Conservation (phyloP, 306 rosid genomes). For the Sicyos baderoa region DNA sequence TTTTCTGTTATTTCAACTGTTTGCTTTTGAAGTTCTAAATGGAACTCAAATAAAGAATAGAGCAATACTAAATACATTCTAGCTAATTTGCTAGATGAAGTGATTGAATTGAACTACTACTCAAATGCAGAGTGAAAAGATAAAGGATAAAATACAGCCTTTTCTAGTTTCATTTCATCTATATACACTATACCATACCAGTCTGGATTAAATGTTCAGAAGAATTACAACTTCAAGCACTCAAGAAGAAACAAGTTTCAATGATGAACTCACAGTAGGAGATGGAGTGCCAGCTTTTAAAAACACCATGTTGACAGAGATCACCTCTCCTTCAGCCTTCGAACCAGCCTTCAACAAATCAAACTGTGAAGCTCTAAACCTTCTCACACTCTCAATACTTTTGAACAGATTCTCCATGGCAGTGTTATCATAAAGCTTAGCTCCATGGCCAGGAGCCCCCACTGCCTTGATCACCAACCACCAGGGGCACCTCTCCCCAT, state of each 20-base stretch:
- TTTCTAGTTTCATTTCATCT: too few species aligned
- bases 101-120: background rate
- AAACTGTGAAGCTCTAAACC: conserved; percentile 74
- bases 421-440: conserved; percentile 81
- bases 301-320: conserved; percentile 74
- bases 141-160: too few species aligned
- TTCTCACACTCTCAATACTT: conserved; percentile 68
- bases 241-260: conserved; percentile 1
- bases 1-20: too few species aligned
- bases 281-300: conserved; percentile 82
- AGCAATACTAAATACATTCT: background rate
- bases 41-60: background rate
- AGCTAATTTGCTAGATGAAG: background rate
- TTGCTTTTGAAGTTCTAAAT: background rate
- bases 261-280: conserved; percentile 58
- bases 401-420: conserved; percentile 88
- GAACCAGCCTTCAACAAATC: conserved; percentile 74
- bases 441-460: conserved; percentile 90
- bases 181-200: background rate
- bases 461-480: conserved; percentile 79
- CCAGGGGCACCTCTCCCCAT: conserved; percentile 75
- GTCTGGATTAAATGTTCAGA: background rate
- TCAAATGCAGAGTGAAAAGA: too few species aligned
- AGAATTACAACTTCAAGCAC: conserved; percentile 3
- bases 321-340: conserved; percentile 70